Evolutionary conservation across 2,329 filamentous ascomycete species (phyloP), one percentile per base, ranked within the genome.

Genomic region (Nemania serpens): DNA sequence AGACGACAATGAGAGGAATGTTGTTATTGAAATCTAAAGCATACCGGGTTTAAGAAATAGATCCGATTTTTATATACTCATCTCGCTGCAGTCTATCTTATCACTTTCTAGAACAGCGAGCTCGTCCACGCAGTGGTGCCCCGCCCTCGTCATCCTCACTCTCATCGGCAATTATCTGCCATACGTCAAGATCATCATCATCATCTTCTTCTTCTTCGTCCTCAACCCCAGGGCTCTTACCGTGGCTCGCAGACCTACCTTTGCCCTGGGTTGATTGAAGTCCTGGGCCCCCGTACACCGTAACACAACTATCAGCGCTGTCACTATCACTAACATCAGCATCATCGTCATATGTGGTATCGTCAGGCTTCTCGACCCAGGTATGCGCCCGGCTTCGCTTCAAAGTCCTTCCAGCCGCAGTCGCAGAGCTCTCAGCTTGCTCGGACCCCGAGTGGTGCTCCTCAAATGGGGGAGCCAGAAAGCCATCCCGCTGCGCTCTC

Each of bases 91-190:
- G 25, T 29, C 25, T 29, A 29, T 29, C 45, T 15, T 43, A 33
- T 22, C 9, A 17, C 36, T 33, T 59, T 17, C 13, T n/a, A 22
- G n/a, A 15, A 7, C 12, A 3, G 22, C 3, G 15, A 33, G 33
- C 58, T 47, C 22, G 54, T 42, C 55, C 64, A 36, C 46, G 46
- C 17, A 46, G 13, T 34, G 29, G 36, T 2, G 1, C 33, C 43
- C 50, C 52, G 46, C 56, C 60, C 56, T 61, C 42, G 7, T 39
- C 46, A 25, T 55, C 10, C 29, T 59, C 56, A 17, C 7, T 7
- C 25, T 29, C 25, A 7, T 64, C 64, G 18, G 67, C 63, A 29
- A 68, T 37, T 39, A 42, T 39, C 12, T 66, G 52, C 69, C 69
- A 71, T 5, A 70, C 58, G 33, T 71, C 69, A 22, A 54, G 43